Evolutionary conservation across 345 rosid species (phyloP), one percentile per base, ranked within the genome.

Genomic region (Litchi chinensis): DNA sequence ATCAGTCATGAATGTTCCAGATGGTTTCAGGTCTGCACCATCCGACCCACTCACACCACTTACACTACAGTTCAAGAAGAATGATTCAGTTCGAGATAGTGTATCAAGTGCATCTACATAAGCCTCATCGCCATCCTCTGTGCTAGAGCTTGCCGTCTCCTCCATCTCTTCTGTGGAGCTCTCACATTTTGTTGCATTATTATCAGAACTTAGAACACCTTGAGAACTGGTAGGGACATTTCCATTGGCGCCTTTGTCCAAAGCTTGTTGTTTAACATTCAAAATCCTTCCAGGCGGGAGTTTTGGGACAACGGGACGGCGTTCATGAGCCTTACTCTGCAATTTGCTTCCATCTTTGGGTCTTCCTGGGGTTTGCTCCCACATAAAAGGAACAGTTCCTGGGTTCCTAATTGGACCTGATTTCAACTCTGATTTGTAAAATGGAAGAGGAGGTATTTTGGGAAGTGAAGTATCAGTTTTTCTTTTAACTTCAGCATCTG

Each of bases 321-420:
- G 79, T 6, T 79, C 76, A 48, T 52, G 77, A 68, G 79, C 77
- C 74, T 4, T 52, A 50, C n/a, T 48, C 44, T 41, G 85, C 76
- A 75, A 81, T 79, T 83, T 86, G 43, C 68, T 80, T 82, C 84
- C 92, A 80, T 87, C 82, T 81, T 92, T 95, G 10, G 98, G 96
- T 72, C 83, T 92, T 64, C 99, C 99, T 0, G 99, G 99, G 52
- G 81, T 76, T 74, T 85, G 88, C 78, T 95, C 99, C 99, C 99
- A 95, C 59, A 90, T 78, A 74, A 95, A 95, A 60, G 98, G 99
- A 74, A 95, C 97, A 4, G 90, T 88, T 80, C 98, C 99, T 1
- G 99, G 93, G 67, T 87, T 87, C 67, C 96, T 86, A 2, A 95
- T 74, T 2, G 99, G 99, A 71, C 96, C 97, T n/a, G 98, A 93